Percentiles rank a stretch among this genome's conserved stretches.
Conservation (phyloP, 2,329 filamentous ascomycete species). For the Fusarium sterilihyphosum region DNA sequence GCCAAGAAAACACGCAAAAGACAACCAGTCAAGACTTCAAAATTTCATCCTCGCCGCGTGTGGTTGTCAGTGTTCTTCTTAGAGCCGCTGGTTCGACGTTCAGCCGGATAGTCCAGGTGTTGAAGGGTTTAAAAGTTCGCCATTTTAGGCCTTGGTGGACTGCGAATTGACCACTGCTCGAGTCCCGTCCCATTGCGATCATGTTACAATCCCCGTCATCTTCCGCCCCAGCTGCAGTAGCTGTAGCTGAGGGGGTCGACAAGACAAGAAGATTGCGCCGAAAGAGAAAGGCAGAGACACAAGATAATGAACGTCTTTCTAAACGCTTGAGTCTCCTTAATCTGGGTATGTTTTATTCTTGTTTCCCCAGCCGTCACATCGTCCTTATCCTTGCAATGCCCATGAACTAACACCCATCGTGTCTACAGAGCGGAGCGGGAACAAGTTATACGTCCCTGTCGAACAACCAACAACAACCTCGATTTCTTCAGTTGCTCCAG, state of each 20-base stretch:
- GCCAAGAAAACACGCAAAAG: slow-evolving; percentile 5
- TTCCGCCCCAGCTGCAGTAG: slow-evolving; percentile 30
- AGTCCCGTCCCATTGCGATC: slow-evolving; percentile 34
- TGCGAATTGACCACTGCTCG: slow-evolving; percentile 4
- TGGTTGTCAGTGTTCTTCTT: slow-evolving; percentile 26
- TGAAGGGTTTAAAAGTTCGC: slow-evolving; percentile 32
- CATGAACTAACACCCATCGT: slow-evolving; percentile 5
- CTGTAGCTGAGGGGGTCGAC: slow-evolving; percentile 31
- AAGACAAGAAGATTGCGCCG: slow-evolving; percentile 44
- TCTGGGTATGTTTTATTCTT: slow-evolving; percentile 67
- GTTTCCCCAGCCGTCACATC: neutral
- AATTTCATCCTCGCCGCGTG: slow-evolving; percentile 27
- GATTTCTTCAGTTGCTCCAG: slow-evolving; percentile 38
- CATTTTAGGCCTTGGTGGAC: slow-evolving; percentile 23
- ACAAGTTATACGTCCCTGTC: slow-evolving; percentile 73
- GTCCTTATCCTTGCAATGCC: neutral
- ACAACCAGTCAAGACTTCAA: slow-evolving; percentile 1
- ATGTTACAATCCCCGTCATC: slow-evolving; percentile 49
- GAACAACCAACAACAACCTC: slow-evolving; percentile 52
- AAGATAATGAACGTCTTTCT: slow-evolving; percentile 77
- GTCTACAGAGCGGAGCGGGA: slow-evolving; percentile 66
- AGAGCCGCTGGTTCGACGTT: slow-evolving; percentile 23
- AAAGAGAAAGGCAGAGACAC: slow-evolving; percentile 70
- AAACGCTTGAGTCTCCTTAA: slow-evolving; percentile 87
- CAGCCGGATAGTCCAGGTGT: slow-evolving; percentile 4